Evolutionary conservation across 768 basidiomycete genomes (phyloP).

Genomic region (Royoungia palumana): DNA sequence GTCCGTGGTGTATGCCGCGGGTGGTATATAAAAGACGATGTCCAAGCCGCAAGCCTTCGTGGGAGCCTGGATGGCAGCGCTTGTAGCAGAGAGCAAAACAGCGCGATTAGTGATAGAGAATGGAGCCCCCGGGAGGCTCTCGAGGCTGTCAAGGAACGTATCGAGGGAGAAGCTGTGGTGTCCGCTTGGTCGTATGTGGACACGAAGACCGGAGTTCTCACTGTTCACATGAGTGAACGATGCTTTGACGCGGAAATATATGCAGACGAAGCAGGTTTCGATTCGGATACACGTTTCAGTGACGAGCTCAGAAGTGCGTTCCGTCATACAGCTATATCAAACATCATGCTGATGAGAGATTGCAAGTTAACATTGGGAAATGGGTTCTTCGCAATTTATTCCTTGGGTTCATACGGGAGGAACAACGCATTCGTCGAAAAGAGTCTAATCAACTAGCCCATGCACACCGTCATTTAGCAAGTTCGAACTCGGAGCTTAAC

Average conservation of each 20-base stretch:
- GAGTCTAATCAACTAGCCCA: constrained; percentile 13
- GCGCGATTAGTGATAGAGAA: constrained; percentile 39
- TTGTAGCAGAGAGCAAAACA: constrained; percentile 32
- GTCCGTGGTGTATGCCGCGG: constrained; percentile 76
- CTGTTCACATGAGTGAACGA: constrained; percentile 81
- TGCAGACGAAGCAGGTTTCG: constrained; percentile 84
- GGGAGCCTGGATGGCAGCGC: constrained; percentile 44
- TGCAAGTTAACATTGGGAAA: constrained; percentile 84
- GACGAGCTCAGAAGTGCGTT: constrained; percentile 81
- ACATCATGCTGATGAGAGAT: constrained; percentile 5
- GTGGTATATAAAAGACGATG: constrained; percentile 60
- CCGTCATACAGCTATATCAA: constrained; percentile 1
- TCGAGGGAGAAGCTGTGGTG: constrained; percentile 93
- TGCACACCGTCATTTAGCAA: constrained; percentile 23
- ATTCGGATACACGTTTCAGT: constrained; percentile 52
- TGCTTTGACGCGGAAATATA: constrained; percentile 96
- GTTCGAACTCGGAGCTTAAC: constrained; percentile 26
- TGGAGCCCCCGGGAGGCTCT: constrained; percentile 78
- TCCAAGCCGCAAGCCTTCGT: constrained; percentile 50
- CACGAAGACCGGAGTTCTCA: constrained; percentile 84
- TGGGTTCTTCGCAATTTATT: constrained; percentile 89
- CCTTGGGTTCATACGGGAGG: constrained; percentile 69
- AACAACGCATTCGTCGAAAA: constrained; percentile 45
- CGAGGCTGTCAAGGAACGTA: constrained; percentile 81
- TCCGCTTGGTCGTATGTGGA: constrained; percentile 85